Evolutionary conservation across 495 filamentous ascomycete genomes (phyloP).

Genomic region (Penicillium manginii): DNA sequence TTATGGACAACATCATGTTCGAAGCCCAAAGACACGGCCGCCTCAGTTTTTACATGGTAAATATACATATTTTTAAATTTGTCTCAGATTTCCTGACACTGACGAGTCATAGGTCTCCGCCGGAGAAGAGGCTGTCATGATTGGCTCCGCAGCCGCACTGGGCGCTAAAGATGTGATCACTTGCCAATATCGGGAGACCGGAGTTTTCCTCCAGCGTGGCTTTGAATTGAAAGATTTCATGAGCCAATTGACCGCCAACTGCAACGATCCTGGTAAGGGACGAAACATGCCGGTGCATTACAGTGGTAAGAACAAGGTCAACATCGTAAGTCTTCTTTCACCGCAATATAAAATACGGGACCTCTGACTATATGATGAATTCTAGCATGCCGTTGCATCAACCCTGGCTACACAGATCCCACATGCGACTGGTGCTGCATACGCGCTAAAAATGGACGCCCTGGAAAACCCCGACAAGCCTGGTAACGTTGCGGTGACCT

Average conservation of each 20-base stretch:
- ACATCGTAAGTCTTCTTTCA: constrained; percentile 6
- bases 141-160: constrained; percentile 79
- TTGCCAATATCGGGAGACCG: constrained; percentile 88
- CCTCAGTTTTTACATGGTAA: constrained; percentile 89
- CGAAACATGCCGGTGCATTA: constrained; percentile 97
- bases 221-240: constrained; percentile 85
- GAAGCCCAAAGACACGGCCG: constrained; percentile 77
- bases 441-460: constrained; percentile 82
- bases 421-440: constrained; percentile 87
- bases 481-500: constrained; percentile 74
- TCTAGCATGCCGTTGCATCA: constrained; percentile 85
- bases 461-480: constrained; percentile 65
- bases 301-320: constrained; percentile 55
- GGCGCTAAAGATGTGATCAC: constrained; percentile 83
- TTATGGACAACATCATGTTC: constrained; percentile 91
- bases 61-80: neutral
- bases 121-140: constrained; percentile 87
- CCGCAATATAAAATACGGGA: neutral
- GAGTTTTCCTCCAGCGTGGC: constrained; percentile 82
- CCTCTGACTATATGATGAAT: neutral
- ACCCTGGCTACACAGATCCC: constrained; percentile 90
- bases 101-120: constrained; percentile 63
- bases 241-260: constrained; percentile 88
- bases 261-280: constrained; percentile 73
- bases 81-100: neutral